Evolutionary conservation across 768 basidiomycete genomes (phyloP).

Genomic region (Boletus rubropictus): DNA sequence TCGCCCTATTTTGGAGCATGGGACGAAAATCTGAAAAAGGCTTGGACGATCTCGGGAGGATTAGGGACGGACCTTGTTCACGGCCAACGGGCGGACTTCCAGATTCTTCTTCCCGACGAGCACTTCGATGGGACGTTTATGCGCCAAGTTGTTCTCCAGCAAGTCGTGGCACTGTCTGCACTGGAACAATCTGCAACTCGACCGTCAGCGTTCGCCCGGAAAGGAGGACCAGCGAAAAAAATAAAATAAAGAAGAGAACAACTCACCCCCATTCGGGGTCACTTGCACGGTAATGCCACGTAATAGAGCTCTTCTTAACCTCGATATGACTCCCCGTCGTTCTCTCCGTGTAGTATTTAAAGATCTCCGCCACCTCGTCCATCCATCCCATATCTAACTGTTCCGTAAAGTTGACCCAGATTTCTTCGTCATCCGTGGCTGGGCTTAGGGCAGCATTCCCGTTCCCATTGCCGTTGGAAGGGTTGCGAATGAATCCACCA

Average conservation of each 20-base stretch:
- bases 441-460: neutral
- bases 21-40: neutral
- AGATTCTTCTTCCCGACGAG: conserved; percentile 98
- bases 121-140: conserved; percentile 93
- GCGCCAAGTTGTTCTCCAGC: conserved; percentile 88
- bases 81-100: conserved; percentile 90
- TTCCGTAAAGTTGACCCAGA: conserved; percentile 87
- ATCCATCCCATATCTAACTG: conserved; percentile 97
- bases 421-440: conserved; percentile 19
- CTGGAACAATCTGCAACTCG: conserved; percentile 64
- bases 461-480: conserved; percentile 37
- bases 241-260: neutral
- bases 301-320: conserved; percentile 94
- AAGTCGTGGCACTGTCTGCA: conserved; percentile 96
- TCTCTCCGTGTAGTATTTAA: conserved; percentile 93
- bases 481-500: conserved; percentile 83
- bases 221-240: no score
- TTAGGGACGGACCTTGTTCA: conserved; percentile 66
- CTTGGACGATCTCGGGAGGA: neutral
- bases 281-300: conserved; percentile 91
- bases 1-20: conserved; percentile 52
- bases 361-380: conserved; percentile 91
- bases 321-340: conserved; percentile 97
- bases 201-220: conserved; percentile 1
- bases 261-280: conserved; percentile 96